Conservation (phyloP, 176 grass and related monocot species). For the Oryza brachyantha region DNA sequence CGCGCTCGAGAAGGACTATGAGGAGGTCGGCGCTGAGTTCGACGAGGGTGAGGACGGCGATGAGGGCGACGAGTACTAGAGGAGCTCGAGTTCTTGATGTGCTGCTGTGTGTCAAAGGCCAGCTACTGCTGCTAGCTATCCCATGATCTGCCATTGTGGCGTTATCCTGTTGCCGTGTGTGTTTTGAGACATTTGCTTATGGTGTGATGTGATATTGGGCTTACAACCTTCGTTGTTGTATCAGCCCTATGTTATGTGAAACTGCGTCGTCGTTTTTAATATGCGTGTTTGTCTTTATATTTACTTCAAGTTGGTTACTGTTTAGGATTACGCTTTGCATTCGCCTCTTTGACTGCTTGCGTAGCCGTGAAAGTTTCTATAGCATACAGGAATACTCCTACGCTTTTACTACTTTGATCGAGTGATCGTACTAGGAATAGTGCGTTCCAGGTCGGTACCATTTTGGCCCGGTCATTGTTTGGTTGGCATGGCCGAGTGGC, state of each 20-base stretch:
- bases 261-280: constrained; percentile 3
- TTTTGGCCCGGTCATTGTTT: too few species aligned
- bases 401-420: too few species aligned
- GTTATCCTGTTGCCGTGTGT: background rate
- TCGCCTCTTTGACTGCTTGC: too few species aligned
- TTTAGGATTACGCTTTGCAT: too few species aligned
- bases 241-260: constrained; percentile 12
- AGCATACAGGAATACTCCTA: too few species aligned
- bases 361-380: too few species aligned
- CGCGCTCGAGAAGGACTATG: constrained; percentile 52
- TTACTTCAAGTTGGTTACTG: too few species aligned
- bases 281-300: background rate
- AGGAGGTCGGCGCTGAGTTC: constrained; percentile 52
- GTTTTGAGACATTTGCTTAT: background rate
- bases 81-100: background rate
- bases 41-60: constrained; percentile 45
- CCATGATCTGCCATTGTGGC: constrained; percentile 35
- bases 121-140: constrained; percentile 7
- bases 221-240: constrained; percentile 42
- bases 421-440: too few species aligned
- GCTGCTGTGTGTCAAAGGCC: background rate
- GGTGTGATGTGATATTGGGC: background rate
- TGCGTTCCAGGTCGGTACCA: too few species aligned
- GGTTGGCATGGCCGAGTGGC: too few species aligned
- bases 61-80: constrained; percentile 49